Evolutionary conservation across 441 rosid species (phyloP).

Genomic region (Kokia cookei): DNA sequence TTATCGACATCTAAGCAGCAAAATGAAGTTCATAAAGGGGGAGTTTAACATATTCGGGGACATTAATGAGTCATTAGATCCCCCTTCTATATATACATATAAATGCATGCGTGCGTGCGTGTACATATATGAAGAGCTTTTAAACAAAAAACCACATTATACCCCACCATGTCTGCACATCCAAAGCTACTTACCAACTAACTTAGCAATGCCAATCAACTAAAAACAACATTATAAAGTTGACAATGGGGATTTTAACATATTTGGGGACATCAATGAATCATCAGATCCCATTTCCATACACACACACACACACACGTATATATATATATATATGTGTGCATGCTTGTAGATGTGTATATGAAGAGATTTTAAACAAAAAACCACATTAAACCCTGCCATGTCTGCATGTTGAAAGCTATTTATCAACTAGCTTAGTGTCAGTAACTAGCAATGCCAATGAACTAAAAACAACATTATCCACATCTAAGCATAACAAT

Average conservation of each 20-base stretch:
- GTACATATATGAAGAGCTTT: neutral
- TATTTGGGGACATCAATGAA: neutral
- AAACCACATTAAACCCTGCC: neutral
- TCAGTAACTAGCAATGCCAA: neutral
- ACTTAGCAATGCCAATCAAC: neutral
- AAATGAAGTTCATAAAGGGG: neutral
- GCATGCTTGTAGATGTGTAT: neutral
- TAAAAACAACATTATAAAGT: neutral
- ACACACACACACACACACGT: neutral
- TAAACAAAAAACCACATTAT: neutral
- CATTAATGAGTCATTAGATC: neutral
- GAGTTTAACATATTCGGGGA: neutral
- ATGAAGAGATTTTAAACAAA: neutral
- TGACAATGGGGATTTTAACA: neutral
- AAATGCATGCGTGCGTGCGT: too few species aligned
- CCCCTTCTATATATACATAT: neutral
- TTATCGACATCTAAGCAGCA: neutral
- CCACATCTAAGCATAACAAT: neutral
- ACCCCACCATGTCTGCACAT: neutral
- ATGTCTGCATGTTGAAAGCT: neutral
- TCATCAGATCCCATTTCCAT: neutral
- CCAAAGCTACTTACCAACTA: neutral
- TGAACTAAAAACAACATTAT: neutral
- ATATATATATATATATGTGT: too few species aligned
- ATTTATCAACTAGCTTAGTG: neutral